These are phyloP conservation scores for Tricholoma flavovirens DNA, from an alignment of 768 basidiomycete species.

Conservation along the genomic window DNA sequence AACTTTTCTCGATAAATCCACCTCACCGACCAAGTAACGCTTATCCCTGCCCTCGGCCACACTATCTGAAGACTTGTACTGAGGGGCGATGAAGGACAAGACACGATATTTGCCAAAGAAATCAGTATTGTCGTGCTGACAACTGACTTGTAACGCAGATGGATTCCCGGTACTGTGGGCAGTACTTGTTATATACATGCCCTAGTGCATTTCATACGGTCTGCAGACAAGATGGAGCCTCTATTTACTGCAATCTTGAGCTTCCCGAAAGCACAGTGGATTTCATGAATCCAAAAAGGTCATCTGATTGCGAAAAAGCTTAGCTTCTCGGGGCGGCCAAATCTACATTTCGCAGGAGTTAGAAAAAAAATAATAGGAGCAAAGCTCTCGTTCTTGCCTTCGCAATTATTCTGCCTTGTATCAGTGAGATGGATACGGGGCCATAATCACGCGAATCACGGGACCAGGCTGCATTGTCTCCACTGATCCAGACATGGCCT, in stretches of 20 bases:
- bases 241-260: background rate
- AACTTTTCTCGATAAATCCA: conserved; percentile 58
- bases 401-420: conserved; percentile 62
- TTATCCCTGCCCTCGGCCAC: background rate
- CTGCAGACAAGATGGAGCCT: background rate
- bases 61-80: background rate
- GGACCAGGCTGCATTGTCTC: conserved; percentile 81
- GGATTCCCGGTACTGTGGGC: background rate
- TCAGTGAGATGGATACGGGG: conserved; percentile 76
- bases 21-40: background rate
- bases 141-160: background rate
- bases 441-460: conserved; percentile 92
- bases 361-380: background rate
- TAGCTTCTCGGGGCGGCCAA: conserved; percentile 35
- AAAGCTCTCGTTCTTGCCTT: conserved; percentile 39
- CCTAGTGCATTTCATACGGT: background rate
- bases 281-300: conserved; percentile 30
- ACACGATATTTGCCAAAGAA: background rate
- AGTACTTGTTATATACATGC: background rate
- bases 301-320: conserved; percentile 37
- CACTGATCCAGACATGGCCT: conserved; percentile 86
- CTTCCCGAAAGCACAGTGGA: background rate
- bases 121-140: background rate
- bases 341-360: conserved; percentile 26
- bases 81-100: background rate